Evolutionary conservation across 2,329 filamentous ascomycete species (phyloP), one percentile per base, ranked within the genome.

Genomic region (Paraphoma chrysanthemicola): DNA sequence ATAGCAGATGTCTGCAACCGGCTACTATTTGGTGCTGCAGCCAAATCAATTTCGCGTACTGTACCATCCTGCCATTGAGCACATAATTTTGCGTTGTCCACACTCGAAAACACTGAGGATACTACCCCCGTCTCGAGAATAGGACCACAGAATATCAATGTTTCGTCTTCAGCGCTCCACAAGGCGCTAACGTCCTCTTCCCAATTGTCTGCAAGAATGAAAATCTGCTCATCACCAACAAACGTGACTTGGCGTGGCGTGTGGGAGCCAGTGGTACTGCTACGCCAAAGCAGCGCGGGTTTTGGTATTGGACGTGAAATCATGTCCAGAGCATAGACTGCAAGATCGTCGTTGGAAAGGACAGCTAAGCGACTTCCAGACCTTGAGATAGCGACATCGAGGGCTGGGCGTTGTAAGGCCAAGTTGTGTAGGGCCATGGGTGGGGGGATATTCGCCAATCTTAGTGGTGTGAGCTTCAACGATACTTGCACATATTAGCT

Each of bases 391-490:
- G 89, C 87, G 49, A 95, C 86, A 77, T 97, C 93, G 16, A 91
- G 79, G 2, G 87, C 84, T 51, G 89, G 88, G 0, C 83, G 83
- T 12, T 85, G 80, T 29, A 90, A 77, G 11, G 80, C 68, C 16
- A 97, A 68, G 54, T 96, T 91, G 63, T 90, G 90, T 60, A 94
- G 83, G 14, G 92, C 88, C 93, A 98, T 97, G 0, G 95, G 95
- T 29, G 95, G 95, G 23, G 95, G 95, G 3, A 97, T 84, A 68
- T 95, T 96, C 11, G 92, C 90, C 48, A 89, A 84, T 60, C 91
- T 85, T 62, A 99, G 84, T 0, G 95, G 92, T 0, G 95, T 98
- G 44, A 98, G 77, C 72, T 96, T 96, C 56, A 98, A 77, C 3
- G 73, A 86, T 61, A 76, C 82, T 85, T 33, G 7, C 6, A 28